Evolutionary conservation across 768 basidiomycete genomes (phyloP), one percentile per base, ranked within the genome.

Genomic region (Pluteus cervinus): DNA sequence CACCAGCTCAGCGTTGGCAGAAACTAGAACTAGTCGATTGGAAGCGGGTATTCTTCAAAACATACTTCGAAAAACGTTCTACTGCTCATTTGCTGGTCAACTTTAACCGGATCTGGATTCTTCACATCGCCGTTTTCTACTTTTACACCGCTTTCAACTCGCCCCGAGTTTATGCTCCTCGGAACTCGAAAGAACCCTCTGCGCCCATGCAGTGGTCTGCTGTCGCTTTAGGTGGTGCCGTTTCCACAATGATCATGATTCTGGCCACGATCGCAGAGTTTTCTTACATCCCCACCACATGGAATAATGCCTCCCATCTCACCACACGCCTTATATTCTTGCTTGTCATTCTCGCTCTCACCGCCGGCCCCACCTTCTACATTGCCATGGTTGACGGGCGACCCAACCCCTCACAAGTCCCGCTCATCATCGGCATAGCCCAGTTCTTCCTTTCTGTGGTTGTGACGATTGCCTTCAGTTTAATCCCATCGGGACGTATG

Each of bases 141-240:
- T 97, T 90, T 65, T 98, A 90, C 65, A 98, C 94, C 7, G 81
- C 96, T n/a, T 96, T 82, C 75, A 92, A 98, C 65, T 88, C 92
- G 0, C 92, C 93, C 6, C 80, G 75, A 48, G 81, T 97, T 44
- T 99, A 97, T 56, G 81, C 86, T 2, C 84, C 85, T 8, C 66
- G 61, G 32, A 67, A 76, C 47, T 74, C 76, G 52, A 66, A 73
- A 21, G 58, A 53, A 33, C 91, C 93, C 1, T 85, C 86, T 12
- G 68, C 86, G 4, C 77, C 86, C 8, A 93, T 98, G 91, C 82
- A 82, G 3, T 97, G 90, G 91, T 91, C 90, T 16, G 90, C 90
- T 24, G 81, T 83, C 10, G 96, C 91, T 11, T 75, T 99, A n/a
- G 96, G 96, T 36, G 96, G 96, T 36, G 89, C 85, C 7, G 91